Evolutionary conservation across 106 monocot genomes (phyloP).

Genomic region (Dendrobium officinale): DNA sequence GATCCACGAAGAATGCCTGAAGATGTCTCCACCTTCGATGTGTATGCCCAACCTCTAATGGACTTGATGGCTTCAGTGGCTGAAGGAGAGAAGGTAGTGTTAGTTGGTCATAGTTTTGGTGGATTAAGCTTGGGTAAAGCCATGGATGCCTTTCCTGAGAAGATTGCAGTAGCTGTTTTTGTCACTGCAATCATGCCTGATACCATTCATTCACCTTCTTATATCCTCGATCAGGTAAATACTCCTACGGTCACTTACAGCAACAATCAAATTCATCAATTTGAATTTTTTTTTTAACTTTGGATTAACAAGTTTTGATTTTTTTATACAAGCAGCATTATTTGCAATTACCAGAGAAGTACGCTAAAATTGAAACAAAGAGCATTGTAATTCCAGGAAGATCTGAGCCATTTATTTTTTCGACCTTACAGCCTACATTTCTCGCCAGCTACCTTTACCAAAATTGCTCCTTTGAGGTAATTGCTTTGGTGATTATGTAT

Average conservation of each 20-base stretch:
- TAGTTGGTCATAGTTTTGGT: constrained; percentile 37
- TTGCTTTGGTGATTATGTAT: not conserved
- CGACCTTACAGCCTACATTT: not conserved
- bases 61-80: constrained; percentile 9
- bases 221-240: not conserved
- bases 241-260: no score
- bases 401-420: not conserved
- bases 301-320: no score
- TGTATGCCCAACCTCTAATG: constrained; percentile 16
- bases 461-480: no score
- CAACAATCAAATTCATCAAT: no score
- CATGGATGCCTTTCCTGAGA: constrained; percentile 30
- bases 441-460: no score
- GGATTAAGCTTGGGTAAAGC: constrained; percentile 26
- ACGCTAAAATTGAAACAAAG: not conserved
- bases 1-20: constrained; percentile 10
- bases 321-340: no score
- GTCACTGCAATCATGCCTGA: constrained; percentile 19
- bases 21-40: constrained; percentile 18
- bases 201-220: not conserved
- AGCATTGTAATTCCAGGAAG: not conserved
- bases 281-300: not conserved
- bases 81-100: constrained; percentile 14
- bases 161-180: constrained; percentile 20
- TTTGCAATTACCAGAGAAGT: not conserved